Evolutionary conservation across 2,329 filamentous ascomycete genomes (phyloP).

Genomic region (Penicillium decumbens): DNA sequence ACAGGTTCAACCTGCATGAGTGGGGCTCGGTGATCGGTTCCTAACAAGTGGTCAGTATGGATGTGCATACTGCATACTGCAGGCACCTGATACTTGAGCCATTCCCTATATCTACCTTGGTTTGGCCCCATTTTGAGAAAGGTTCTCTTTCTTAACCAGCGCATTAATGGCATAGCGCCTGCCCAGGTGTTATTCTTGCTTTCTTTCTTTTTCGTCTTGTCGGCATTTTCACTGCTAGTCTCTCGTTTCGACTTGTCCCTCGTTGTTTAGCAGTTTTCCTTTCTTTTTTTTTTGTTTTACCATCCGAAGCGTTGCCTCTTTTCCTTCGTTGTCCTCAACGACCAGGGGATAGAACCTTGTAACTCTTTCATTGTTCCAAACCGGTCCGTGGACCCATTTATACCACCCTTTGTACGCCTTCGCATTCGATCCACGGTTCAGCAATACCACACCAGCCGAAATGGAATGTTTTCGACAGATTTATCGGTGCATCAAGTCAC

Average conservation of each 20-base stretch:
- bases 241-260: slow-evolving; percentile 25
- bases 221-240: slow-evolving; percentile 14
- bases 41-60: slow-evolving; percentile 21
- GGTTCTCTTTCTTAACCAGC: slow-evolving; percentile 11
- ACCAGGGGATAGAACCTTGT: slow-evolving; percentile 1
- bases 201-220: slow-evolving; percentile 16
- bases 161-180: slow-evolving; percentile 29
- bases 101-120: slow-evolving; percentile 20
- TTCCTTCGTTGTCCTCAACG: slow-evolving; percentile 5
- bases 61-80: slow-evolving; percentile 23
- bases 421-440: background rate
- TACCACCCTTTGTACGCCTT: slow-evolving; percentile 5
- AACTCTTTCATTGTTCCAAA: background rate
- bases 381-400: background rate
- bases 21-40: slow-evolving; percentile 21
- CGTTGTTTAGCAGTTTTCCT: slow-evolving; percentile 16
- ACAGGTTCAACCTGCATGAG: slow-evolving; percentile 22
- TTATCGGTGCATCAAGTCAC: slow-evolving; percentile 31
- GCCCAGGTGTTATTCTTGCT: slow-evolving; percentile 7
- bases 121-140: slow-evolving; percentile 2
- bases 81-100: slow-evolving; percentile 12
- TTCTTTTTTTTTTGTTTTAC: slow-evolving; percentile 14
- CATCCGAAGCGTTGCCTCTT: slow-evolving; percentile 11
- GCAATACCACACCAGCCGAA: background rate
- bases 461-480: slow-evolving; percentile 40